These are phyloP conservation scores for Verticillium klebahnii DNA, from an alignment of 2,329 filamentous ascomycete genomes.

Conservation along the genomic window DNA sequence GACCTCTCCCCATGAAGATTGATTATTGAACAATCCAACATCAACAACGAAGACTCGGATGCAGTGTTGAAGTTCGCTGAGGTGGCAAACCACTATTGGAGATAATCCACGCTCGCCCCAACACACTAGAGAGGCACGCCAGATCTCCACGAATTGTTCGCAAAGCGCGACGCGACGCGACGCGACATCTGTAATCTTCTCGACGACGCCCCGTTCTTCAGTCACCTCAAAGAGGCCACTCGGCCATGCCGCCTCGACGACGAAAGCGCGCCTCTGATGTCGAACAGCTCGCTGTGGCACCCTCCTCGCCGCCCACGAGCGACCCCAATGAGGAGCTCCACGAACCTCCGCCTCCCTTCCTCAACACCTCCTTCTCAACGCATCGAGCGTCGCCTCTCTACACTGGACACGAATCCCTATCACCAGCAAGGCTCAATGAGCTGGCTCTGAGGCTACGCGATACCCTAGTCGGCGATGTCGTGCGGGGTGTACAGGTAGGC, in stretches of 20 bases:
- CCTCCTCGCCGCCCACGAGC: neutral
- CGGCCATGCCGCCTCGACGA: neutral
- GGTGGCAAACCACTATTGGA: too few species aligned
- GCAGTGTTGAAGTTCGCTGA: too few species aligned
- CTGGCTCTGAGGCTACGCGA: constrained; percentile 48
- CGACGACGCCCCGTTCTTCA: neutral
- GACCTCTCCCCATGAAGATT: too few species aligned
- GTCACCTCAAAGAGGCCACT: neutral
- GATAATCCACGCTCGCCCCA: too few species aligned
- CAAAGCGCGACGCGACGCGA: too few species aligned
- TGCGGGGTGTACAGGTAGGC: constrained; percentile 55
- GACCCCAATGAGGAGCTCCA: constrained; percentile 13
- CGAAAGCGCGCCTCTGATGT: neutral
- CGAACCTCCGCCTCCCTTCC: constrained; percentile 35
- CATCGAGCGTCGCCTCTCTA: constrained; percentile 52
- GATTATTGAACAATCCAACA: too few species aligned
- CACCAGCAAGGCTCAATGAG: constrained; percentile 29
- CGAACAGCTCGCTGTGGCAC: neutral
- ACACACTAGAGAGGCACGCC: too few species aligned
- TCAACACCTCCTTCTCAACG: constrained; percentile 55
- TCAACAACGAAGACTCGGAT: too few species aligned
- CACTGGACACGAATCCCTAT: constrained; percentile 35
- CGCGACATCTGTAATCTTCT: too few species aligned
- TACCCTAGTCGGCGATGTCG: constrained; percentile 51
- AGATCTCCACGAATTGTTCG: too few species aligned